phyloP scores from a whole-genome alignment of 2,329 filamentous ascomycete species.

The Stromatinia cepivora region DNA sequence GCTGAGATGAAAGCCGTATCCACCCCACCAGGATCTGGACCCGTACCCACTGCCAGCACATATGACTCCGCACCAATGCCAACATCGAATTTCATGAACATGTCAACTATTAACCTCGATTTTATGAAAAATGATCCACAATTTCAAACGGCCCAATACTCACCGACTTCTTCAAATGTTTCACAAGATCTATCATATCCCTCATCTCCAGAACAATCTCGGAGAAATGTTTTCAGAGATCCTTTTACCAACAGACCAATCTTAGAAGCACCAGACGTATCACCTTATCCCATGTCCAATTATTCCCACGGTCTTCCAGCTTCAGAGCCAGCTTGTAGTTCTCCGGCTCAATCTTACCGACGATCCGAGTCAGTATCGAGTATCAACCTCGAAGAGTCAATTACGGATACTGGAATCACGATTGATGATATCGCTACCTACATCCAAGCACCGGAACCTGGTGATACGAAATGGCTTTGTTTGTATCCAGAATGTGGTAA shows the following conservation, averaged over 20 bases:
- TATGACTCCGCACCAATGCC: constrained; percentile 58
- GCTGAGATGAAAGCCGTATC: constrained; percentile 55
- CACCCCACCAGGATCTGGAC: constrained; percentile 56
- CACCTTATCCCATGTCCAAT: constrained; percentile 30
- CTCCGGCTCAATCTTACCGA: constrained; percentile 46
- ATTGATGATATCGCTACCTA: constrained; percentile 78
- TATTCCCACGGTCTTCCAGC: constrained; percentile 27
- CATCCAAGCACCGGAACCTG: constrained; percentile 69
- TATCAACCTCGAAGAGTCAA: constrained; percentile 65
- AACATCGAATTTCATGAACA: constrained; percentile 56
- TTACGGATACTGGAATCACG: constrained; percentile 80
- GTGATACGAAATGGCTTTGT: constrained; percentile 79
- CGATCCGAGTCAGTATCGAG: constrained; percentile 59
- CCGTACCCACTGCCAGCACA: constrained; percentile 47
- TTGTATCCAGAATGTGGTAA: constrained; percentile 79
- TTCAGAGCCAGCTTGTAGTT: constrained; percentile 26
- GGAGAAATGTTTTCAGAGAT: constrained; percentile 47
- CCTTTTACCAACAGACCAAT: constrained; percentile 49
- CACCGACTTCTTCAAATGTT: constrained; percentile 39
- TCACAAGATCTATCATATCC: constrained; percentile 51
- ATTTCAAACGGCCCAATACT: constrained; percentile 32
- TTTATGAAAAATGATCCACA: constrained; percentile 45
- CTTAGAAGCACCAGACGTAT: constrained; percentile 37
- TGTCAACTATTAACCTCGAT: constrained; percentile 48
- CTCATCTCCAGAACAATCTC: constrained; percentile 54